These are phyloP conservation scores for Metroxylon sagu DNA, from an alignment of 176 grass and related monocot species.

Conservation along the genomic window DNA sequence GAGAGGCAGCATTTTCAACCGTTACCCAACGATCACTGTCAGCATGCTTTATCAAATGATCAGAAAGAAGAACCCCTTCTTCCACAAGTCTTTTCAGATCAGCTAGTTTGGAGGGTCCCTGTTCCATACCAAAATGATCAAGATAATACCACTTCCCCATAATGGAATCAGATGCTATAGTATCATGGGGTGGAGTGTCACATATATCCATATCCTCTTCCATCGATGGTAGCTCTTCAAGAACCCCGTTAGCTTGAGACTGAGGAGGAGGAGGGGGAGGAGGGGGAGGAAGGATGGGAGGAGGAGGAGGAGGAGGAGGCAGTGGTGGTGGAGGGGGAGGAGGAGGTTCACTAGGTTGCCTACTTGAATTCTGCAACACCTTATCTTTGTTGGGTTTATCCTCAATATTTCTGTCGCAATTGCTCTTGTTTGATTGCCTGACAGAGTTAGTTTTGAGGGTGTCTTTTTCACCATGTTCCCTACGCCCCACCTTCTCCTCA, in stretches of 20 bases:
- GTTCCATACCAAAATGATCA: slow-evolving; percentile 70
- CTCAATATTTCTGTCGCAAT: slow-evolving; percentile 42
- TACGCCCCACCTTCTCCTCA: slow-evolving; percentile 33
- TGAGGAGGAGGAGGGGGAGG: slow-evolving; percentile 42
- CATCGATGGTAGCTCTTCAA: slow-evolving; percentile 58
- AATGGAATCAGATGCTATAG: slow-evolving; percentile 35
- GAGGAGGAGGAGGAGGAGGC: slow-evolving; percentile 34
- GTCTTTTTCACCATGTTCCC: slow-evolving; percentile 12
- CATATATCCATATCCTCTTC: slow-evolving; percentile 99
- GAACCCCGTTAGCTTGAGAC: slow-evolving; percentile 23
- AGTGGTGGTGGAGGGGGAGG: slow-evolving; percentile 25
- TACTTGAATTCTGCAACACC: slow-evolving; percentile 23
- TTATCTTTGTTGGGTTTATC: slow-evolving; percentile 71
- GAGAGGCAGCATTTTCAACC: slow-evolving; percentile 86
- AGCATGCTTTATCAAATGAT: slow-evolving; percentile 96
- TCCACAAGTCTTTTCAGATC: slow-evolving; percentile 68
- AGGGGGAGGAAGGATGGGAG: slow-evolving; percentile 58
- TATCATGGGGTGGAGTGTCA: slow-evolving; percentile 78
- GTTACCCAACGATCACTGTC: slow-evolving; percentile 76
- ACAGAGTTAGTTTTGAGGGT: slow-evolving; percentile 41
- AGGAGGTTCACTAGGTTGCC: slow-evolving; percentile 34
- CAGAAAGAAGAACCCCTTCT: slow-evolving; percentile 77
- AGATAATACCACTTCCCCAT: slow-evolving; percentile 86
- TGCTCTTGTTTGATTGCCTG: slow-evolving; percentile 65
- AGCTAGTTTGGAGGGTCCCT: slow-evolving; percentile 74